Conservation (phyloP, 78 protist genomes). For the Bodo saltans region DNA sequence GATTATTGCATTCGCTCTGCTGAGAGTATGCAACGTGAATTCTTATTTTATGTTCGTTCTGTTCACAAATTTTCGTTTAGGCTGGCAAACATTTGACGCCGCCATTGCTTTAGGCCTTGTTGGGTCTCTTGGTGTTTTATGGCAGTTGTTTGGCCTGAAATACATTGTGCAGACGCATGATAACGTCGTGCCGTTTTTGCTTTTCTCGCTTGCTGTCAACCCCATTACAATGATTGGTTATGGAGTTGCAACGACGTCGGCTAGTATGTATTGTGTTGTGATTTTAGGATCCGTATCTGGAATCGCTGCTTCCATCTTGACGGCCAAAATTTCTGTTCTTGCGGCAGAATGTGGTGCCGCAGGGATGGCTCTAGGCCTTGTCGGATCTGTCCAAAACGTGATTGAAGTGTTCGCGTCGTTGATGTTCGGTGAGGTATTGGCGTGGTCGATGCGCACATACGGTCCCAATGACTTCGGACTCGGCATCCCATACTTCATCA, state of each 20-base stretch:
- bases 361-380: background rate
- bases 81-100: background rate
- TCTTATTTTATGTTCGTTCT: background rate
- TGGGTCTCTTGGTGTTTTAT: background rate
- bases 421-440: background rate
- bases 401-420: background rate
- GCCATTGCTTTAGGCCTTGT: background rate
- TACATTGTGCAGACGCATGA: background rate
- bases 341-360: background rate
- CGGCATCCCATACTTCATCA: background rate
- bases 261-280: background rate
- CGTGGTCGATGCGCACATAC: background rate
- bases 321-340: background rate
- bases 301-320: background rate
- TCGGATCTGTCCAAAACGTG: background rate
- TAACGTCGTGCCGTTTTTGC: background rate
- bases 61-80: background rate
- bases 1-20: background rate
- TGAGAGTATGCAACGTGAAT: background rate
- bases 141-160: background rate
- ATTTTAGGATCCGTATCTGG: background rate
- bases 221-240: background rate
- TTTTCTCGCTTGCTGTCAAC: background rate
- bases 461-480: background rate
- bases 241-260: background rate